Percentiles rank a stretch among this genome's conserved stretches.
Evolutionary conservation across 495 filamentous ascomycete species (phyloP).

Genomic region (Penicillium canariense): DNA sequence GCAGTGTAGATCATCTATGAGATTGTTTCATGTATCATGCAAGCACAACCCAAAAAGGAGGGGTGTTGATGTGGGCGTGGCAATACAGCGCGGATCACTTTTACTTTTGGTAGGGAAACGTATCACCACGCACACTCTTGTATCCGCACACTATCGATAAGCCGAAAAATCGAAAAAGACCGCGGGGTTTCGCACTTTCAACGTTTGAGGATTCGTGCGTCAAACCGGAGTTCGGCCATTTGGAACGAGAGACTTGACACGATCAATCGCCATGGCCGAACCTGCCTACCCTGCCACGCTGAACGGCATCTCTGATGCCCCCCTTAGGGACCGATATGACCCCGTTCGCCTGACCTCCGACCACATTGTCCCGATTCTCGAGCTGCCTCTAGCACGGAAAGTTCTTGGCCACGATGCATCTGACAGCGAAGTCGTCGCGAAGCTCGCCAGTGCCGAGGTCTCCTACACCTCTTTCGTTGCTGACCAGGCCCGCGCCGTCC

Average conservation of each 20-base stretch:
- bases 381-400: conserved; percentile 37
- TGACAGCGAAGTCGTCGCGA: conserved; percentile 22
- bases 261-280: conserved; percentile 30
- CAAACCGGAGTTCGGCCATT: not conserved
- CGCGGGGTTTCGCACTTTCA: conserved; percentile 30
- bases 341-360: conserved; percentile 37
- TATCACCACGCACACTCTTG: conserved; percentile 14
- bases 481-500: conserved; percentile 27
- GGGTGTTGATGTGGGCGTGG: conserved; percentile 5
- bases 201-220: conserved; percentile 9
- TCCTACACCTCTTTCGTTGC: conserved; percentile 42
- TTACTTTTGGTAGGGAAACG: not conserved
- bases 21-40: not conserved
- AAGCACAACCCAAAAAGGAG: not conserved
- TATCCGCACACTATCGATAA: conserved; percentile 35
- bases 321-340: conserved; percentile 34
- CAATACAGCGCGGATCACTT: conserved; percentile 3
- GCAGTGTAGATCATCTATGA: not conserved
- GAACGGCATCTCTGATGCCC: conserved; percentile 35
- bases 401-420: conserved; percentile 35
- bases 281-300: conserved; percentile 29
- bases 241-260: conserved; percentile 1
- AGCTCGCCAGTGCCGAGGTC: conserved; percentile 27
- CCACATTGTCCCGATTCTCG: conserved; percentile 36
- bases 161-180: conserved; percentile 32